Percentiles rank a stretch among this genome's conserved stretches.
Conservation (phyloP, 2,329 filamentous ascomycete genomes). For the Lasiodiplodia sp. region DNA sequence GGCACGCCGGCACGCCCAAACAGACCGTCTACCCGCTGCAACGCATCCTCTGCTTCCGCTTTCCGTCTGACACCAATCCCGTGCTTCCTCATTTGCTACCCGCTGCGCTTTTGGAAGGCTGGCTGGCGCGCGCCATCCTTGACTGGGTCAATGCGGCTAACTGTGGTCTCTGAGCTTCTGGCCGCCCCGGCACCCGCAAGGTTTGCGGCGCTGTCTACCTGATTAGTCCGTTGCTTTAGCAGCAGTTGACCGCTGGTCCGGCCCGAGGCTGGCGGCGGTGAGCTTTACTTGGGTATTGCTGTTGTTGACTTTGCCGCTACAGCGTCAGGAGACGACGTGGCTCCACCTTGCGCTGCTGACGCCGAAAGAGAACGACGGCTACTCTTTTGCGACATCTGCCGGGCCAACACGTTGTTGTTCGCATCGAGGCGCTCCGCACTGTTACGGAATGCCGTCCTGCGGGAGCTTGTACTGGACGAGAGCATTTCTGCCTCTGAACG, state of each 20-base stretch:
- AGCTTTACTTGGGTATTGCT: slow-evolving; percentile 12
- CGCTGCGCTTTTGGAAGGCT: slow-evolving; percentile 7
- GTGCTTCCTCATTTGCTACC: slow-evolving; percentile 22
- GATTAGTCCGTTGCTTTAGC: slow-evolving; percentile 25
- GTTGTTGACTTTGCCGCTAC: slow-evolving; percentile 10
- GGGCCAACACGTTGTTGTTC: neutral
- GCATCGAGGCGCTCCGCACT: slow-evolving; percentile 20
- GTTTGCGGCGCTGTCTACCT: slow-evolving; percentile 19
- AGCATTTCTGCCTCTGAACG: slow-evolving; percentile 17
- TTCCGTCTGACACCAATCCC: neutral
- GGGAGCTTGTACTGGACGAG: slow-evolving; percentile 27
- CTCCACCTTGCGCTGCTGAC: slow-evolving; percentile 23
- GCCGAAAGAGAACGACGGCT: slow-evolving; percentile 15
- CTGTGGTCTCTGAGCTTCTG: slow-evolving; percentile 25
- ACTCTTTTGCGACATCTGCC: neutral
- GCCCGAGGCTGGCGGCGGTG: slow-evolving; percentile 24
- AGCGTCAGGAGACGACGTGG: slow-evolving; percentile 25
- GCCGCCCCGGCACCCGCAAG: slow-evolving; percentile 6
- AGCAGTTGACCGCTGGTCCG: slow-evolving; percentile 28
- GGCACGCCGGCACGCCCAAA: slow-evolving; percentile 15
- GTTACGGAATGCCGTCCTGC: slow-evolving; percentile 21
- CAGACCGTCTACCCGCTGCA: slow-evolving; percentile 13
- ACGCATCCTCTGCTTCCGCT: slow-evolving; percentile 19
- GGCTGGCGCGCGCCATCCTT: slow-evolving; percentile 18
- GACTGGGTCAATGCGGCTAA: slow-evolving; percentile 21